Evolutionary conservation across 2,329 filamentous ascomycete genomes (phyloP), one percentile per base, ranked within the genome.

Genomic region (Penicillium concentricum): DNA sequence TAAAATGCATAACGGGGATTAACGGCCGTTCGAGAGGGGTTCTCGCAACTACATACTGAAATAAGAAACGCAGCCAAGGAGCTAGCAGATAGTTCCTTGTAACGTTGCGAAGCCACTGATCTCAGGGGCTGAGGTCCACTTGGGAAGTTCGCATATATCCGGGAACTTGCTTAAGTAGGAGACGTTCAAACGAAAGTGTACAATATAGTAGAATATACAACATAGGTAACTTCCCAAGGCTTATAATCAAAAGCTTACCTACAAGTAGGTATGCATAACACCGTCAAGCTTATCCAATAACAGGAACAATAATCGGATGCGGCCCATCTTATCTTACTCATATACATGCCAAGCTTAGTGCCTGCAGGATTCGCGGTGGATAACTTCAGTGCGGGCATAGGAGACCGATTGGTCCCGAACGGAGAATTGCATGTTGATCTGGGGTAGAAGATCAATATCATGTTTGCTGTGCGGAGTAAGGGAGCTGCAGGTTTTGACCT

Each of bases 301-400:
- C 8, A 41, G 15, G 2, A 24, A 34, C 13, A 8, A 15, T 34
- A 24, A 41, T 54, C 2, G 37, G 28, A 39, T 51, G 51, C 32
- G 12, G 28, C 28, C 16, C 16, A 43, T 41, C 52, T 49, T 28
- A 32, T 32, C 30, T 12, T 32, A 32, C 30, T 13, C 30, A 32
- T 22, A 13, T 24, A 50, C 16, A 46, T 51, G 61, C 57, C 59
- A 64, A 63, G 61, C 50, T 60, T 45, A 44, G 51, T 32, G n/a
- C 34, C 37, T 55, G 55, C 43, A 58, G 45, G 26, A 45, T 48
- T 42, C 9, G 20, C 24, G 30, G 22, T 37, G 42, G 24, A 43
- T 39, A 20, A 34, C 18, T 16, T 32, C 30, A 12, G 12, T 47
- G 7, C 13, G 10, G 18, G 34, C 37, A 50, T 30, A 39, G 18